Evolutionary conservation across 2,329 filamentous ascomycete genomes (phyloP), one percentile per base, ranked within the genome.

Genomic region (Calonectria hawksworthii): DNA sequence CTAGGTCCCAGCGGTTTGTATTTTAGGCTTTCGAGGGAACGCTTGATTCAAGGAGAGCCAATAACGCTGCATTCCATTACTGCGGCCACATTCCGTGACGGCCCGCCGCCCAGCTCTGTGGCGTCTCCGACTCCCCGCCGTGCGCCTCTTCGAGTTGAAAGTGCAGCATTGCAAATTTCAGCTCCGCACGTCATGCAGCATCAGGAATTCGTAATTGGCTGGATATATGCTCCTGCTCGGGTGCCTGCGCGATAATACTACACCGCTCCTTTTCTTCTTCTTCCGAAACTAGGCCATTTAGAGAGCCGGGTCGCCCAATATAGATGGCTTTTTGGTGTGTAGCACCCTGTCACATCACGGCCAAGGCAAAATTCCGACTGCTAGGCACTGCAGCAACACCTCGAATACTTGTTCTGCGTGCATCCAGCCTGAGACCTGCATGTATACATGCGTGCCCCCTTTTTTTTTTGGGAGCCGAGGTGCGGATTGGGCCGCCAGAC

Each of bases 101-200:
- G 56, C 34, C 56, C 56, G 56, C 56, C 26, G 56, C 16, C 26
- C 23, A 28, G 32, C 14, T 38, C 11, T 18, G 56, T 28, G 56
- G 34, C 56, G 23, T 11, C 13, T 63, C 56, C 56, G 56, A 21
- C 56, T 63, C 56, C 56, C 56, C 56, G 56, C 1, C 26, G 6
- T 23, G 23, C 56, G n/a, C 21, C 8, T 28, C 13, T 8, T 63
- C 23, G 26, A 63, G 34, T 18, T 26, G 14, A 41, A 41, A 63
- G 34, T 63, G 34, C 34, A 63, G 11, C 18, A 63, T 41, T 21
- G 23, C 44, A 28, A 14, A 63, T 30, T 28, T 44, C 56, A 63
- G 56, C 56, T 63, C 56, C 56, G 56, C 56, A 63, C 56, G 34
- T 63, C 56, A 63, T 63, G 56, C 56, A 63, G 34, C 23, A 21